Percentiles rank a stretch among this genome's conserved stretches.
These are phyloP conservation scores for Fusarium humuli DNA, from an alignment of 2,329 filamentous ascomycete genomes.

Conservation along the genomic window DNA sequence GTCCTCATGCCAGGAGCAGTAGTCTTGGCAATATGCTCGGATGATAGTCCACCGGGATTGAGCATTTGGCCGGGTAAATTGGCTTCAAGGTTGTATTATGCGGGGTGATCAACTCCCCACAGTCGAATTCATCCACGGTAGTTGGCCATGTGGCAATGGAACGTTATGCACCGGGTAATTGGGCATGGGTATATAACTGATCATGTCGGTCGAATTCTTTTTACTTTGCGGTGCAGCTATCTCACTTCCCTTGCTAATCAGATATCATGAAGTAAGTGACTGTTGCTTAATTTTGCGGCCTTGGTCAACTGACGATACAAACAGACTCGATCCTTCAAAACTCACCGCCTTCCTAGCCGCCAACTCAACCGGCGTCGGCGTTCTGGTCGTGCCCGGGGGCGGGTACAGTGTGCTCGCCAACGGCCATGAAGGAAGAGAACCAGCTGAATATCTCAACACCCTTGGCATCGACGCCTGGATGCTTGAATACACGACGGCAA, in stretches of 20 bases:
- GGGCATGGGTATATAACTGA: neutral
- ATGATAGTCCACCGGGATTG: neutral
- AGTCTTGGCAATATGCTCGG: neutral
- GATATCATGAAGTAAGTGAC: no score
- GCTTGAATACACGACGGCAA: slow-evolving; percentile 27
- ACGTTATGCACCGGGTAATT: neutral
- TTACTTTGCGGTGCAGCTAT: no score
- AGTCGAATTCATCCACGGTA: slow-evolving; percentile 5
- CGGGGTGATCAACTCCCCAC: slow-evolving; percentile 18
- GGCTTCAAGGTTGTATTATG: neutral
- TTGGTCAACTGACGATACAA: neutral
- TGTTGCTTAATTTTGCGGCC: no score
- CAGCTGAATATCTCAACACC: slow-evolving; percentile 26
- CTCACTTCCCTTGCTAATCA: no score
- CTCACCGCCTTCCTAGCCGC: slow-evolving; percentile 18
- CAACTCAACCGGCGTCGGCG: slow-evolving; percentile 27
- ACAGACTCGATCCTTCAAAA: slow-evolving; percentile 12
- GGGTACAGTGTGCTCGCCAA: slow-evolving; percentile 24
- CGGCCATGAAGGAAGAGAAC: slow-evolving; percentile 23
- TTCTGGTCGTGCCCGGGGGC: slow-evolving; percentile 27
- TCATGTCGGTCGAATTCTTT: no score
- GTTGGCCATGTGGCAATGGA: neutral
- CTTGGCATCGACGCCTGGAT: slow-evolving; percentile 39
- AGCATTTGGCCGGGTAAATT: slow-evolving; percentile 6
- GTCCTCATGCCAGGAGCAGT: neutral